Base-by-base conservation (phyloP, 768 basidiomycete genomes). In the Hemileccinum rubropunctum region DNA sequence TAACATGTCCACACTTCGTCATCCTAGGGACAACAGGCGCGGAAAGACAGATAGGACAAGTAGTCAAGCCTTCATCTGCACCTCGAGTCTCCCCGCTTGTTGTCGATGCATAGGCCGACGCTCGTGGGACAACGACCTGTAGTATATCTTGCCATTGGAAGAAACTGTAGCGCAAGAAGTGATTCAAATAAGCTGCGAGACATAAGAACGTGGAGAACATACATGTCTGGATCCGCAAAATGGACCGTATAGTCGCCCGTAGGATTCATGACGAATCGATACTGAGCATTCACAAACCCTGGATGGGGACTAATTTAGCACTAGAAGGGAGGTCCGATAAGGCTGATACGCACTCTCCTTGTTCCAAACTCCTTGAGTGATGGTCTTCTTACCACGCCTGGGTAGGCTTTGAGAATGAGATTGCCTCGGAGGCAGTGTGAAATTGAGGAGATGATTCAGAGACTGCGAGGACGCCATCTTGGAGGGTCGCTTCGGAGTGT, bases 151-250 rank as follows among this genome's bases (percentile, higher is more conserved):
- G 82, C 93, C 94, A 97, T 75, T 94, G 91, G 67, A 95, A 91
- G 73, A 88, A 94, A 62, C 94, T 97, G 52, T 5, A 13, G 13
- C n/a, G n/a, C 13, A 38, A 26, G 14, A n/a, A 2, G 38, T 7
- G 17, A 9, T 53, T 38, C 47, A 47, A 48, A 49, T 30, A 33
- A 38, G 39, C 37, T 18, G 21, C 6, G 23, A n/a, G 18, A 37
- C 11, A 42, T 17, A 26, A 34, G n/a, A 17, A 38, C 10, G 8
- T 7, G 46, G 40, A 52, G 39, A 54, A 75, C 90, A 62, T 68
- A 89, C 88, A 98, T 95, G 70, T 99, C 97, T 30, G 97, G 93
- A 68, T 98, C 95, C 36, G 92, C 93, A 64, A 98, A 95, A 68
- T 97, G 94, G 6, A 89, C 95, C 15, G 94, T 91, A 65, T 97